These are phyloP conservation scores for Ascosphaera aggregata DNA, from an alignment of 2,329 filamentous ascomycete species.

Conservation along the genomic window DNA sequence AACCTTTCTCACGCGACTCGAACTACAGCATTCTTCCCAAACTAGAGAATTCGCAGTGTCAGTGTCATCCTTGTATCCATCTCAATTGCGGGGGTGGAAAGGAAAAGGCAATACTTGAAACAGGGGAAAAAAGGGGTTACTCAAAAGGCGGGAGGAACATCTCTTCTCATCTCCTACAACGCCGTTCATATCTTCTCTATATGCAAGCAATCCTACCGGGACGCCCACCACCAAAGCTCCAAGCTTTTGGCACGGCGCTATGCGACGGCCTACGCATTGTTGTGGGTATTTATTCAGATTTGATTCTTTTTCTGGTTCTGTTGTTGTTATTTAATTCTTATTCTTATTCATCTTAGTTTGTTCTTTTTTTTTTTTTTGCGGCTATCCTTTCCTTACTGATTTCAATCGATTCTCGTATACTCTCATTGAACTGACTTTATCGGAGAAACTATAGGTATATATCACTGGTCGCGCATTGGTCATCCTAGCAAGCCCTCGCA, in stretches of 20 bases:
- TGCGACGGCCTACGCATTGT: slow-evolving; percentile 53
- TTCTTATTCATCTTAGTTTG: slow-evolving; percentile 3
- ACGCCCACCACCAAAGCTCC: slow-evolving; percentile 52
- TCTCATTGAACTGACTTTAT: background rate
- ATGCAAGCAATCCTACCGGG: slow-evolving; percentile 66
- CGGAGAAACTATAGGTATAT: slow-evolving; percentile 44
- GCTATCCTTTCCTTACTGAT: too few species aligned
- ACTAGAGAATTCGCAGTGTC: too few species aligned
- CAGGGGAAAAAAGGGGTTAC: too few species aligned
- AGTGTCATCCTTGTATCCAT: too few species aligned
- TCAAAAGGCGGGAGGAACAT: too few species aligned
- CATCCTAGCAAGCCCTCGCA: slow-evolving; percentile 50
- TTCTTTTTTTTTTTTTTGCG: background rate
- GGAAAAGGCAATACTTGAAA: too few species aligned
- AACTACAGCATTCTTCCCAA: too few species aligned
- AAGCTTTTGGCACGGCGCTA: slow-evolving; percentile 49
- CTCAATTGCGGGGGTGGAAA: too few species aligned
- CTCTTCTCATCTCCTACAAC: too few species aligned
- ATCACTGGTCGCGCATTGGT: slow-evolving; percentile 74
- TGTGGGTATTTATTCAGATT: slow-evolving; percentile 24
- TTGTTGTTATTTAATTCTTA: slow-evolving; percentile 5
- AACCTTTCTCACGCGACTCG: too few species aligned
- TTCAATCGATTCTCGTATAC: too few species aligned
- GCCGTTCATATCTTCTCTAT: too few species aligned
- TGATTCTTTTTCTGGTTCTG: slow-evolving; percentile 2